Evolutionary conservation across 208 protist genomes (phyloP), one percentile per base, ranked within the genome.

Genomic region (Leishmania amazonensis): DNA sequence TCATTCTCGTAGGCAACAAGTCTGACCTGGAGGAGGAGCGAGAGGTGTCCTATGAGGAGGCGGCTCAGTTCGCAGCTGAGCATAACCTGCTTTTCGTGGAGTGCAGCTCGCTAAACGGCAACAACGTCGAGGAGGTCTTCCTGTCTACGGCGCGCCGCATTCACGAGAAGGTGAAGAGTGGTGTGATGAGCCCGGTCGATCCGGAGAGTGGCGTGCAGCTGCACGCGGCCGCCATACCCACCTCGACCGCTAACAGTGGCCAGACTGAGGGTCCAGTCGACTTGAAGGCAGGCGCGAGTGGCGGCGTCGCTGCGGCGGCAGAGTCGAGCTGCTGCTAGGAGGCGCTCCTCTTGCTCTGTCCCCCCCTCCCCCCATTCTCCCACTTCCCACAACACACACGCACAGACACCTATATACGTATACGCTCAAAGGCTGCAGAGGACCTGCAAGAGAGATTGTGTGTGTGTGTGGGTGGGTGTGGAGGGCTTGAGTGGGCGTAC

Each of bases 1-100:
- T 98, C 72, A 90, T 98, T 47, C 90, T 99, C 31, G 93, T 99
- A 42, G 99, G 98, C 35, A 99, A 99, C 90, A 99, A 99, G 90
- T 92, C 87, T 17, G 99, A 99, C 85, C 88, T 99, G 35, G 96
- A 98, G 81, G 93, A 96, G 80, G 91, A 97, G 83, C 91, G 98
- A 31, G 97, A 99, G 85, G 98, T 99, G 0, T 97, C 95, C 1
- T 99, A 95, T 83, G 98, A 99, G 86, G 98, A 99, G 84, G 98
- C 97, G 17, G 90, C 90, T 38, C 89, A 95, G 79, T 99, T 99
- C 89, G 98, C 98, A 1, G 95, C 98, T 78, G 97, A 99, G 82
- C 97, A 99, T 79, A 97, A 96, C 70, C 84, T 99, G 24, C 90
- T 98, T 58, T 99, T 99, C 80, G 79, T 99, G n/a, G 98, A 99